Evolutionary conservation across 2,329 filamentous ascomycete species (phyloP), one percentile per base, ranked within the genome.

Genomic region (Pseudogymnoascus sp.): DNA sequence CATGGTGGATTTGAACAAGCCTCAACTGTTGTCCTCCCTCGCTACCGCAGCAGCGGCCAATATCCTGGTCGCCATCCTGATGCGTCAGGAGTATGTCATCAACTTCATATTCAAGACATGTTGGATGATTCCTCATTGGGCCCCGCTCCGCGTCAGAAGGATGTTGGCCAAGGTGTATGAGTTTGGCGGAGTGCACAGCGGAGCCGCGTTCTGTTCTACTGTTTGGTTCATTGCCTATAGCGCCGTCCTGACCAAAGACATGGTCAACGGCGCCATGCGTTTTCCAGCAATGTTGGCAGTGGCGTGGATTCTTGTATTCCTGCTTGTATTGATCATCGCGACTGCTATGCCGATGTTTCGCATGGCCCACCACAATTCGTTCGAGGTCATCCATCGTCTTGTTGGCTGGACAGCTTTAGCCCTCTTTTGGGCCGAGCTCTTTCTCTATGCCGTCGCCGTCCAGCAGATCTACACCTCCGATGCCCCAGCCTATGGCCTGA

Each of bases 331-430:
- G 63, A 74, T 82, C 59, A 68, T 77, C 51, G 59, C n/a, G 14
- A 78, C 80, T 42, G 81, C 83, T 1, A 76, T 82, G 66, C 84
- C 83, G 11, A 70, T 66, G 8, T 75, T 86, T 62, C 80, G 84
- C 5, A 71, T 74, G 64, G 76, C 75, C 64, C 75, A 73, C 60
- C 84, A 86, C 71, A 80, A 86, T 69, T 75, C 77, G 54, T 86
- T 85, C 72, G 83, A 86, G 71, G 71, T 78, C 54, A 77, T 79
- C 26, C 83, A 86, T 72, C 81, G 83, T 61, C 85, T 81, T 69
- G 79, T 75, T 10, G 83, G 82, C 14, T 86, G 83, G 83, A 71
- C 75, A 8, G 74, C 80, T 1, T 71, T 86, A 5, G 75, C 69
- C 11, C 69, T 84, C 18, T 80, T 85, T 66, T 80, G 82, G 74